These are phyloP conservation scores for Nectriaceae sp. DNA, from an alignment of 2,329 filamentous ascomycete species.

Conservation along the genomic window DNA sequence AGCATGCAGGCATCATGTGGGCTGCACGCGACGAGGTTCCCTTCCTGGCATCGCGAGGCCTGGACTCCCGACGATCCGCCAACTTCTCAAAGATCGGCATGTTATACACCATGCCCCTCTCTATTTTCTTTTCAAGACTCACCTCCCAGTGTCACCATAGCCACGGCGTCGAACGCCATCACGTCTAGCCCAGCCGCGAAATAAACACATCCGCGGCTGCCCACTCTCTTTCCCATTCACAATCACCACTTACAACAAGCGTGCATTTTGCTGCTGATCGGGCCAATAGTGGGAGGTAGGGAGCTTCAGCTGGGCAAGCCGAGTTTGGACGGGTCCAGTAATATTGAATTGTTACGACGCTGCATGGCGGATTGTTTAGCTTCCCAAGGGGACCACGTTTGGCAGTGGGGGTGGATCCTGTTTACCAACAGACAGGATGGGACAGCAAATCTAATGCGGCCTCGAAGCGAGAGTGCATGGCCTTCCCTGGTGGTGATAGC, in stretches of 20 bases:
- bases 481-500: too few species aligned
- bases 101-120: background rate
- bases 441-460: background rate
- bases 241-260: background rate
- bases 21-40: background rate
- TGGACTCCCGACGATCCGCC: background rate
- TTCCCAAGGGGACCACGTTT: background rate
- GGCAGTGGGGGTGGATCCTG: background rate
- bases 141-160: conserved; percentile 20
- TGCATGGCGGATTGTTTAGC: background rate
- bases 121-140: background rate
- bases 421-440: background rate
- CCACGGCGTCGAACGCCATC: conserved; percentile 24
- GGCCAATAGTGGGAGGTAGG: background rate
- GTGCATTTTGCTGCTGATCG: background rate
- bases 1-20: background rate
- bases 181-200: conserved; percentile 2
- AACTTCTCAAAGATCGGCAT: background rate
- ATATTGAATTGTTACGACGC: background rate
- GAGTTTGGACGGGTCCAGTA: background rate
- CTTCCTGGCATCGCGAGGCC: background rate
- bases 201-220: background rate
- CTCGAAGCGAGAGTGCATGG: background rate
- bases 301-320: background rate
- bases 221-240: background rate